Percentiles rank a stretch among this genome's conserved stretches.
Conservation (phyloP, 1,139 yeast genomes). For the Cylindricascospora bacillispora region DNA sequence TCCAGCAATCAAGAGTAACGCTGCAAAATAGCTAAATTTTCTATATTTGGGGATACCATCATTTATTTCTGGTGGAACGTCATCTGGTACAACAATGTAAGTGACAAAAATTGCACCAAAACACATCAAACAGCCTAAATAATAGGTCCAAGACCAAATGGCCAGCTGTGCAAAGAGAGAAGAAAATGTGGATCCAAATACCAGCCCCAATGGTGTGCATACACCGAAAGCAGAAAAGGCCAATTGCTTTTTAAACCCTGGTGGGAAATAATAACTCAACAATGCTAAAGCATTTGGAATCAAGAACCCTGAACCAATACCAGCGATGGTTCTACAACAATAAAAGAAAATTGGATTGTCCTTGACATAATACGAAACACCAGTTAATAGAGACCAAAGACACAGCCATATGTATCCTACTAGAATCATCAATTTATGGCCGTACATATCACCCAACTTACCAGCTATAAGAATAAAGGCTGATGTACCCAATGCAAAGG, state of each 20-base stretch:
- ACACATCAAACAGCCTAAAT: conserved; percentile 29
- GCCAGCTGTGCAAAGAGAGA: conserved; percentile 32
- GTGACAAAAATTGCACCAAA: conserved; percentile 24
- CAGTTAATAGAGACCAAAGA: conserved; percentile 39
- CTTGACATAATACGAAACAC: conserved; percentile 35
- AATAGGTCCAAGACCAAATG: conserved; percentile 41
- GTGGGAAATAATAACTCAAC: conserved; percentile 33
- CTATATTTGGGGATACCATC: conserved; percentile 4
- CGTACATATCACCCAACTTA: conserved; percentile 50
- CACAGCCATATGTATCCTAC: conserved; percentile 38
- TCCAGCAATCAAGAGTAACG: conserved; percentile 36
- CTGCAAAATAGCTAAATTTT: conserved; percentile 37
- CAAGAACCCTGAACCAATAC: conserved; percentile 45
- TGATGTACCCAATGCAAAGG: conserved; percentile 47
- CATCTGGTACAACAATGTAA: conserved; percentile 27
- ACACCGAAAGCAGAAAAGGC: conserved; percentile 39
- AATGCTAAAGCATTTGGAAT: conserved; percentile 48
- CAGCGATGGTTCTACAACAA: conserved; percentile 45
- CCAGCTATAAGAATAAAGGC: conserved; percentile 52
- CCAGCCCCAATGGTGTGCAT: conserved; percentile 39
- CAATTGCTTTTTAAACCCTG: conserved; percentile 31
- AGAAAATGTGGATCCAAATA: conserved; percentile 34
- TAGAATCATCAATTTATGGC: conserved; percentile 38
- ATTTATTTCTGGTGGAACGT: conserved; percentile 5
- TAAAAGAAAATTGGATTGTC: conserved; percentile 33